Evolutionary conservation across 495 filamentous ascomycete genomes (phyloP).

Genomic region (Xylaria grammica): DNA sequence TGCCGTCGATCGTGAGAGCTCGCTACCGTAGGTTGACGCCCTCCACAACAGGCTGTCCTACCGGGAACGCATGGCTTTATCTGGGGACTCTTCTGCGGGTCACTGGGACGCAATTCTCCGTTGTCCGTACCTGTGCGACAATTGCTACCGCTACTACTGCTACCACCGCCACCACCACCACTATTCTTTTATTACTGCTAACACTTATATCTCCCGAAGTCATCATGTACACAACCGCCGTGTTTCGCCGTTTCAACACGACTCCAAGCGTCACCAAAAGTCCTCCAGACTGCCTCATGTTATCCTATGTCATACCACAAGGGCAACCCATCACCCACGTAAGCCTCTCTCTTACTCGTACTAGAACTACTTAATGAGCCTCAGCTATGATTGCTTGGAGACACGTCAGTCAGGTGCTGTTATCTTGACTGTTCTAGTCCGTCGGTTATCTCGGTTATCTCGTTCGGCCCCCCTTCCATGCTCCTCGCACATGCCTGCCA

Average conservation of each 20-base stretch:
- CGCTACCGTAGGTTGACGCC: neutral
- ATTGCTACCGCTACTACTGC: neutral
- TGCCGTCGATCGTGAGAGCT: neutral
- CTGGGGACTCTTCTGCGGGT: constrained; percentile 14
- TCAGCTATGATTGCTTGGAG: neutral
- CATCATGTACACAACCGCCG: constrained; percentile 38
- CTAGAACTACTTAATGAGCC: neutral
- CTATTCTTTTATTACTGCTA: constrained; percentile 25
- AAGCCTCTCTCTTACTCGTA: neutral
- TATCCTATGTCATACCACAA: constrained; percentile 28
- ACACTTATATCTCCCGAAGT: constrained; percentile 44
- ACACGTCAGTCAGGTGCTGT: neutral
- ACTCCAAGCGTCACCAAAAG: constrained; percentile 17
- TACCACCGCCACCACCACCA: constrained; percentile 13
- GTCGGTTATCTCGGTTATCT: neutral
- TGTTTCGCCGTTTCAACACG: constrained; percentile 32
- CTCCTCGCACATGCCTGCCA: constrained; percentile 16
- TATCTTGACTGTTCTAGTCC: neutral
- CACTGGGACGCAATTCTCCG: constrained; percentile 38
- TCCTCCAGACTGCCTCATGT: constrained; percentile 21
- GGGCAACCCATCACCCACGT: neutral
- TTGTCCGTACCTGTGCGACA: constrained; percentile 33
- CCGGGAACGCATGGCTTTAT: constrained; percentile 36
- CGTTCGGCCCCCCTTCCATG: neutral
- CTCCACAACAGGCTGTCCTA: constrained; percentile 28